Base-by-base conservation (phyloP, 306 rosid genomes). In the Myrica gale region DNA sequence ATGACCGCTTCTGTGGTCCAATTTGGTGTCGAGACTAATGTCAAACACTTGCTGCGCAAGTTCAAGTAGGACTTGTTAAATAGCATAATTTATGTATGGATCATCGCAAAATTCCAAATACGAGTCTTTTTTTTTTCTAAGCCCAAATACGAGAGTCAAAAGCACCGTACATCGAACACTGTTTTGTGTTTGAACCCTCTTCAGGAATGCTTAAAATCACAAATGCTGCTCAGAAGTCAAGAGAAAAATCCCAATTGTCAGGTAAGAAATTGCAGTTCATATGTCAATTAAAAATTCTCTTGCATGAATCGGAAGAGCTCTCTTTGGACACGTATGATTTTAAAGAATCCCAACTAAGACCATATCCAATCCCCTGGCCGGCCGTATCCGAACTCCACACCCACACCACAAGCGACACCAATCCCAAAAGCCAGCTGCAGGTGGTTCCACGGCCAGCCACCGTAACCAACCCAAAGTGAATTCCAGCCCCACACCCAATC, bases 281-380 rank as follows among this genome's bases (percentile, higher is more conserved):
- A 78, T 50, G 82, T 82, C 80, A 76, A 82, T 51, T 20, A 11
- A 85, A 81, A 79, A 85, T 73, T 0, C 70, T 73, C 73, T 85
- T 85, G 17, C 73, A 53, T 43, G 88, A 70, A 76, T 85, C 86
- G 2, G 78, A 55, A 41, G 68, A 76, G 0, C 19, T 52, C 9
- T 82, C 73, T 37, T 63, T 73, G 5, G 89, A 73, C 45, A 76
- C 60, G 41, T 72, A 66, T 43, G 89, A 82, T 74, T 67, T 75
- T 51, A 85, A 84, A 11, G 76, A 69, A 0, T 42, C 73, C 51
- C 76, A 20, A 77, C 72, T 60, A 74, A 77, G 77, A 37, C 68
- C 53, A 74, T 79, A 82, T 7, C 89, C 86, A n/a, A 85, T 63
- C 12, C 89, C 89, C 79, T 82, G 89, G 1, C 89, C 86, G 89